A percentile compares a stretch with the other conserved stretches of the same genome.
Evolutionary conservation across 768 basidiomycete species (phyloP).

Genomic region (Amylocystis lapponica): DNA sequence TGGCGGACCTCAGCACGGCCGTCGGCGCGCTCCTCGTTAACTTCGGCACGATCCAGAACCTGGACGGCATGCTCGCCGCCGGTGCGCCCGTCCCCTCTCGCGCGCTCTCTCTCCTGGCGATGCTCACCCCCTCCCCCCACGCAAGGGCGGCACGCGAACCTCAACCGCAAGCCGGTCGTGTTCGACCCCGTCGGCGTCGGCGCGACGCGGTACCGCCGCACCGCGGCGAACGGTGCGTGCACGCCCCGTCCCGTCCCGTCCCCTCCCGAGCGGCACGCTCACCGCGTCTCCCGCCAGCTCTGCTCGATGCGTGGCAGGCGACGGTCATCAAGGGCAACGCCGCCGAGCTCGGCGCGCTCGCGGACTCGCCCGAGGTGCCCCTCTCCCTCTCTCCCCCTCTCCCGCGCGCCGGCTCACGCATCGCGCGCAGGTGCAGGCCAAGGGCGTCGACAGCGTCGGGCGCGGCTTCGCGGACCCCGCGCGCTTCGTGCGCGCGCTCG

Average conservation of each 20-base stretch:
- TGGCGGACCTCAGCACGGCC: constrained; percentile 66
- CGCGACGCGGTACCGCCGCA: constrained; percentile 67
- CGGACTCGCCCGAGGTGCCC: constrained; percentile 67
- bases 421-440: constrained; percentile 50
- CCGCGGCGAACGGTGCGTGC: constrained; percentile 48
- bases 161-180: constrained; percentile 65
- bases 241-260: too few relatives aligned
- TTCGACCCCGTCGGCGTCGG: constrained; percentile 94
- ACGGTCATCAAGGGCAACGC: constrained; percentile 95
- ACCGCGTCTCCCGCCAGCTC: constrained; percentile 32
- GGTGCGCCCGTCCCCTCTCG: constrained; percentile 31
- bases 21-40: constrained; percentile 75
- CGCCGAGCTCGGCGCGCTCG: constrained; percentile 76
- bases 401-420: background rate
- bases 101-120: background rate
- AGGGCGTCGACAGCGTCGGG: constrained; percentile 86
- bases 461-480: constrained; percentile 72
- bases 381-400: background rate
- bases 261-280: too few relatives aligned
- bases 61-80: constrained; percentile 71
- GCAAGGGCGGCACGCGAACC: constrained; percentile 54
- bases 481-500: constrained; percentile 60
- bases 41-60: constrained; percentile 72
- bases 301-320: constrained; percentile 75
- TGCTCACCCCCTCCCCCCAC: background rate